These are phyloP conservation scores for Coemansia sp. DNA, from an alignment of 192 early-diverging fungal species.

Conservation along the genomic window DNA sequence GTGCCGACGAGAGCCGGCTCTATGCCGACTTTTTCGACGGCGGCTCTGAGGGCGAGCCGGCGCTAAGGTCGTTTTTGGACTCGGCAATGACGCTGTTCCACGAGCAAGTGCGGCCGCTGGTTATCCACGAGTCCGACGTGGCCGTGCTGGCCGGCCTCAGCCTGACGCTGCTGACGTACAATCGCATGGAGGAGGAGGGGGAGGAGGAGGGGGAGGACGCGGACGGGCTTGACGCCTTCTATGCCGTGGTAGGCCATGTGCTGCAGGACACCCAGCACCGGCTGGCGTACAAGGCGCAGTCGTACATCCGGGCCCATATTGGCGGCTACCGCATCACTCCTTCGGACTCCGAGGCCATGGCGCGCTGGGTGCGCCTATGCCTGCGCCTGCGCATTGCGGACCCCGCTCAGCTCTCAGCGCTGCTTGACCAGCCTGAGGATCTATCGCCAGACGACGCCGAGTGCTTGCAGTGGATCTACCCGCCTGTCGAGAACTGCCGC, in stretches of 20 bases:
- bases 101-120: constrained; percentile 83
- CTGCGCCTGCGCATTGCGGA: constrained; percentile 15
- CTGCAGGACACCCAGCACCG: constrained; percentile 88
- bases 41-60: constrained; percentile 35
- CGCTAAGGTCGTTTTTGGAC: constrained; percentile 76
- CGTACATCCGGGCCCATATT: constrained; percentile 64
- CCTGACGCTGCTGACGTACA: constrained; percentile 43
- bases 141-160: constrained; percentile 84
- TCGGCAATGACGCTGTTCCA: constrained; percentile 73
- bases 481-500: constrained; percentile 28
- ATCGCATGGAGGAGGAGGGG: not conserved
- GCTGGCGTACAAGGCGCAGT: constrained; percentile 85
- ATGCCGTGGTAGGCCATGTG: constrained; percentile 74
- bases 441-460: constrained; percentile 16
- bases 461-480: constrained; percentile 37
- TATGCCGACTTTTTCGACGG: constrained; percentile 75
- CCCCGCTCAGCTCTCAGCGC: constrained; percentile 16
- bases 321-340: constrained; percentile 21
- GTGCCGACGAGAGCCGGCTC: constrained; percentile 79
- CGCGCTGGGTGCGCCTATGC: constrained; percentile 26
- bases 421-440: not conserved
- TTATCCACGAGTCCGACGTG: constrained; percentile 85
- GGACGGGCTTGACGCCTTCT: constrained; percentile 60
- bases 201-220: constrained; percentile 24
- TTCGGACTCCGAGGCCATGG: constrained; percentile 14